Evolutionary conservation across 1,139 yeast genomes (phyloP), one percentile per base, ranked within the genome.

Genomic region (Taiozyma sp.): DNA sequence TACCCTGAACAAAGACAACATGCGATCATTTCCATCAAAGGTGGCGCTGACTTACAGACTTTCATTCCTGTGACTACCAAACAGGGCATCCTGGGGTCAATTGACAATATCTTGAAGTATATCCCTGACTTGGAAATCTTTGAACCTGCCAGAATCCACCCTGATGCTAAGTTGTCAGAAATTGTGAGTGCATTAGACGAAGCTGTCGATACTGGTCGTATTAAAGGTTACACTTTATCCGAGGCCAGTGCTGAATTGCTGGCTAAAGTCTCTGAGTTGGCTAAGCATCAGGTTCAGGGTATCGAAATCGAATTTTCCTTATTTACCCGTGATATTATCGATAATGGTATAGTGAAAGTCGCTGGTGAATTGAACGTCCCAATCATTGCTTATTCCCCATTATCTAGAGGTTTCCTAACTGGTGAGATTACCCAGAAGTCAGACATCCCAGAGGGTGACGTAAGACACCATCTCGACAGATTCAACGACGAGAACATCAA

Each of bases 231-330:
- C 52, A 83, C 88, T 0, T 70, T 90, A 48, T 81, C 90, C 48
- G 96, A 90, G 67, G 89, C 83, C 28, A 74, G 80, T 39, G 83
- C 80, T 8, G 73, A 72, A 0, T 77, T 90, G 9, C 78, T 90
- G 53, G 66, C 69, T 27, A 76, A 78, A 55, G 91, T 93, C 2
- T 68, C 70, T 32, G 61, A 66, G n/a, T 69, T 75, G 23, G 70
- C 71, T 29, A 69, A 63, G 58, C 59, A 60, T 49, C 73, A 71
- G 16, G 75, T 89, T 53, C 75, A 81, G 2, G 81, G 81, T 59
- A 88, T 85, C 49, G 97, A 90, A 68, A 75, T 86, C 48, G 96
- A 90, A 68, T 75, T 83, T 53, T 87, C 96, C 2, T 62, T 89
- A 56, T 79, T 84, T 68, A 69, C 83, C n/a, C 76, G 78, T 47